Base-by-base conservation (phyloP, 768 basidiomycete genomes). In the Russula sp. region DNA sequence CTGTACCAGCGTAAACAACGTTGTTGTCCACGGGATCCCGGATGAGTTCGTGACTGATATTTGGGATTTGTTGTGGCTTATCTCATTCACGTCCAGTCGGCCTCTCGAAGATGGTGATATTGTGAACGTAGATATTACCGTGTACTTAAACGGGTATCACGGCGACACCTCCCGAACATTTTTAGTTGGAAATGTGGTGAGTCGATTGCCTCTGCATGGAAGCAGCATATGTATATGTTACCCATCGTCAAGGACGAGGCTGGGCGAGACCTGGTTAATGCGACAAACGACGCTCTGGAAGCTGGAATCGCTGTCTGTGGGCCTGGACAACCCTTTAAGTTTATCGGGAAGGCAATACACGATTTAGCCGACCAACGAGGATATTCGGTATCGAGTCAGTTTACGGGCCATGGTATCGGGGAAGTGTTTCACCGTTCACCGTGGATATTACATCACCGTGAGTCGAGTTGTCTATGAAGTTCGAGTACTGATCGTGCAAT, bases 151-250 rank as follows among this genome's bases (percentile, higher is more conserved):
- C 61, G 88, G 89, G 1, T 93, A 84, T 73, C 94, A 96, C 68
- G 94, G 94, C 1, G 94, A 96, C 68, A 95, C 93, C 0, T 94
- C 92, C 0, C 75, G 81, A 55, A 96, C 89, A 0, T 94, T 93
- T 72, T 74, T 88, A 3, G 85, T 96, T 6, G 93, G 93, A 44
- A 72, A 84, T 39, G 91, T 91, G 16, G 90, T 92, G 67, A 72
- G 74, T 76, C 70, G 14, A 55, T 51, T n/a, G 20, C 35, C 27
- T 40, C 32, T 2, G 9, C 16, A 18, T 20, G 22, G 45, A 32
- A 5, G 37, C 20, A 35, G 8, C 18, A 48, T 44, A 37, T 55
- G n/a, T 67, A 48, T 44, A 37, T 55, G 20, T 68, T 49, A 44
- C 39, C 4, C 44, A 32, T 49, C 18, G 22, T 35, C 27, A 61